phyloP scores from a whole-genome alignment of 257 asterid genomes.

The Salvia rosmarinus region DNA sequence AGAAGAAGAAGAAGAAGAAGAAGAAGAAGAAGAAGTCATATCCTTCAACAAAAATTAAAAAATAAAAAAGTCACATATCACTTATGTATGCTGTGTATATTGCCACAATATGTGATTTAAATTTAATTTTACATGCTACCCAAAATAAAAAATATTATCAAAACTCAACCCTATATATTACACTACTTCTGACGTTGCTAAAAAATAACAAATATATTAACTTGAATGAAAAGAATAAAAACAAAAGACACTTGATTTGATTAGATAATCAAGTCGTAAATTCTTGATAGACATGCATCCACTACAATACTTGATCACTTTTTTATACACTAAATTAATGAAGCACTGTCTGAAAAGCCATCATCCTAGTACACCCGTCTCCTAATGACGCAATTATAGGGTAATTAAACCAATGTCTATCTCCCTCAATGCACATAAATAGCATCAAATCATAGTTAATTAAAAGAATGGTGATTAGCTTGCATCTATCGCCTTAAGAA shows the following conservation, averaged over 20 bases:
- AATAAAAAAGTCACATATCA: too few species aligned
- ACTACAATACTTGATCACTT: conserved; percentile 20
- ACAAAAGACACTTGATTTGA: background rate
- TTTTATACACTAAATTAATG: conserved; percentile 15
- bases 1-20: too few species aligned
- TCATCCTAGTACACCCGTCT: conserved; percentile 54
- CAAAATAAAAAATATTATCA: too few species aligned
- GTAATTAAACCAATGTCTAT: conserved; percentile 38
- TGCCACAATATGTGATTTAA: too few species aligned
- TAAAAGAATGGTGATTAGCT: conserved; percentile 44
- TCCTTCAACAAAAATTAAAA: too few species aligned
- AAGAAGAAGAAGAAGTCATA: too few species aligned
- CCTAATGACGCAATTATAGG: conserved; percentile 52
- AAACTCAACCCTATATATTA: too few species aligned
- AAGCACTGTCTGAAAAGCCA: conserved; percentile 33
- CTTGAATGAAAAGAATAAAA: background rate
- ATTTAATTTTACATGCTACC: too few species aligned
- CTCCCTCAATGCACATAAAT: conserved; percentile 39
- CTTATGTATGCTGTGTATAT: too few species aligned
- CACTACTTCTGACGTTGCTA: background rate
- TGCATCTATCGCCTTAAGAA: conserved; percentile 60
- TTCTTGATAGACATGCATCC: conserved; percentile 35
- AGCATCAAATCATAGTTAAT: conserved; percentile 49
- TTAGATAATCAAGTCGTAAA: conserved; percentile 15
- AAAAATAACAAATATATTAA: background rate